Base-by-base conservation (phyloP, 805 yeast genomes). In the Ascoidea asiatica region DNA sequence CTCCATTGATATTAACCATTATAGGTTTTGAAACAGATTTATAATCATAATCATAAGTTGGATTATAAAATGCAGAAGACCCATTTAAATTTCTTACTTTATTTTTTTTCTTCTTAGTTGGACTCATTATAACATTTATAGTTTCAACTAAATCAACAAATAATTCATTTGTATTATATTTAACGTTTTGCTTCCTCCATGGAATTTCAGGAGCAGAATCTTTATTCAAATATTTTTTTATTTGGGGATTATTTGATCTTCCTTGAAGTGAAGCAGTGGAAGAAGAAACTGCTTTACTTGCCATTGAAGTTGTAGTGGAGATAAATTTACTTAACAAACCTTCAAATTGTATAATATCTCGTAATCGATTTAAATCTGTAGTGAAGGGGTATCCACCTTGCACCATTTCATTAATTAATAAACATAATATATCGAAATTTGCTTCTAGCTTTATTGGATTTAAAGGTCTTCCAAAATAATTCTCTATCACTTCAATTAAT, bases 121-220 rank as follows among this genome's bases (percentile, higher is more conserved):
- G 61, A 20, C 68, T 65, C 19, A 79, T 59, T 0, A 81, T 68
- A 36, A 81, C 71, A 49, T 71, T 72, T 19, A 84, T 59, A 1
- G 70, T 64, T 58, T 90, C 98, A 2, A 70, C 67, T 5, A 92
- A 58, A 60, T 92, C 97, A 6, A 90, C 81, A 57, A 79, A 87
- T 60, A 90, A 69, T 60, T 90, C 97, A 59, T 90, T 87, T 51
- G 79, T 79, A 3, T 85, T 71, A 57, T 85, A 77, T 51, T 71
- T 73, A n/a, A 83, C 81, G 50, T 77, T 73, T 4, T 79, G 57
- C 41, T 75, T 67, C 53, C 97, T 72, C 97, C 97, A 90, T 1
- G 95, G 95, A 6, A 65, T 63, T 18, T 53, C 53, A 1, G 50
- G 29, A 13, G 49, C 44, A 5, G 47, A 45, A 46, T 46, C 40